These are phyloP conservation scores for Septoria linicola DNA, from an alignment of 2,329 filamentous ascomycete species.

Conservation along the genomic window DNA sequence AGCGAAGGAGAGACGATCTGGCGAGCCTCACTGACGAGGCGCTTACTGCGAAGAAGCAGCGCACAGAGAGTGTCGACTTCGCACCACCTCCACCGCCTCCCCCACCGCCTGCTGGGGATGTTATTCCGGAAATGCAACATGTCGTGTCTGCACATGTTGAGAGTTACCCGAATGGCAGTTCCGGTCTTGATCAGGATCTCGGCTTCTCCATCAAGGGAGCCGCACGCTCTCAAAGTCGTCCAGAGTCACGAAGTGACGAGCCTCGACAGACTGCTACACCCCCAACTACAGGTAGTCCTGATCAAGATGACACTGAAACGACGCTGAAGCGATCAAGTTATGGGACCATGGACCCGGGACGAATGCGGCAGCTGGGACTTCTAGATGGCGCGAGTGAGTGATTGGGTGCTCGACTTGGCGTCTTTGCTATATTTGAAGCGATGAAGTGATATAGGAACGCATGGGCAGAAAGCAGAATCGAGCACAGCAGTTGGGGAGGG, in stretches of 20 bases:
- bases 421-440: constrained; percentile 7
- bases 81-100: constrained; percentile 44
- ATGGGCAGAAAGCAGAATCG: neutral
- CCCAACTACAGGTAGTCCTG: constrained; percentile 40
- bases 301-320: constrained; percentile 36
- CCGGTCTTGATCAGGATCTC: constrained; percentile 25
- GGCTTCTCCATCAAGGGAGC: constrained; percentile 33
- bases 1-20: constrained; percentile 32
- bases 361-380: constrained; percentile 37
- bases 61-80: constrained; percentile 30
- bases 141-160: constrained; percentile 17
- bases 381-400: constrained; percentile 30
- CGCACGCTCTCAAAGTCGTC: constrained; percentile 24
- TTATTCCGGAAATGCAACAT: constrained; percentile 17
- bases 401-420: constrained; percentile 5
- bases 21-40: constrained; percentile 40
- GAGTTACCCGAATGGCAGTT: constrained; percentile 14
- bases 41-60: constrained; percentile 33
- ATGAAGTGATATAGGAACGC: neutral
- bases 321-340: constrained; percentile 29
- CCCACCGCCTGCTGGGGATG: constrained; percentile 39
- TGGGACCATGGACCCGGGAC: constrained; percentile 39
- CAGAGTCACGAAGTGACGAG: constrained; percentile 29
- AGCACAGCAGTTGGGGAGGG: constrained; percentile 12
- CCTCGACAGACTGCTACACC: constrained; percentile 49